Base-by-base conservation (phyloP, 345 rosid species). In the Hibiscus syriacus region DNA sequence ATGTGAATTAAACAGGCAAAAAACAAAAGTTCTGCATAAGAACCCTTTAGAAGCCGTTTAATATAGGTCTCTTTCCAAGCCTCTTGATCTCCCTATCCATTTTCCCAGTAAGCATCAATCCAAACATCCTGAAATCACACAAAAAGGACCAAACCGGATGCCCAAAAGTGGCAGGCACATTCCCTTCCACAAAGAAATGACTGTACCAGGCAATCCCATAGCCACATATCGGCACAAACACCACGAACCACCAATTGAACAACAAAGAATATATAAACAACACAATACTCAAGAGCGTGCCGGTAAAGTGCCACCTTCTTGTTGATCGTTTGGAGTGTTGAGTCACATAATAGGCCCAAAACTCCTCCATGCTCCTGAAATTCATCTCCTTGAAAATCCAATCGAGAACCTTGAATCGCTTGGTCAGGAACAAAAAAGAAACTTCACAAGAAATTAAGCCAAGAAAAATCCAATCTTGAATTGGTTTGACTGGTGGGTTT, bases 141-240 rank as follows among this genome's bases (percentile, higher is more conserved):
- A 83, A 68, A 63, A 90, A 73, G 17, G 98, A 90, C 97, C 97
- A 90, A 67, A 93, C 19, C 14, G 97, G 97, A 74, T 90, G 98
- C 52, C 91, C 97, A 75, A 85, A 89, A 66, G 84, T 81, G 13
- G 90, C 88, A 17, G 93, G 96, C 70, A 83, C 73, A 70, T 94
- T 94, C 69, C 93, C 75, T 80, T 94, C 97, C 65, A 94, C 92
- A 78, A 89, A 91, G 84, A 94, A 91, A 79, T 94, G 97, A 80
- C 97, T 87, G 76, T 86, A 91, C 97, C 99, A 91, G 9, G 92
- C 99, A 64, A 75, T 74, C 6, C 95, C 99, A 70, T 94, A 89
- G 7, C 97, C 96, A 62, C 77, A 43, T 3, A 89, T 14, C 14
- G 97, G 99, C 76, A 85, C 96, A 34, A 83, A 69, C 4, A 84